Evolutionary conservation across 306 rosid genomes (phyloP), one percentile per base, ranked within the genome.

Genomic region (Begonia masoniana): DNA sequence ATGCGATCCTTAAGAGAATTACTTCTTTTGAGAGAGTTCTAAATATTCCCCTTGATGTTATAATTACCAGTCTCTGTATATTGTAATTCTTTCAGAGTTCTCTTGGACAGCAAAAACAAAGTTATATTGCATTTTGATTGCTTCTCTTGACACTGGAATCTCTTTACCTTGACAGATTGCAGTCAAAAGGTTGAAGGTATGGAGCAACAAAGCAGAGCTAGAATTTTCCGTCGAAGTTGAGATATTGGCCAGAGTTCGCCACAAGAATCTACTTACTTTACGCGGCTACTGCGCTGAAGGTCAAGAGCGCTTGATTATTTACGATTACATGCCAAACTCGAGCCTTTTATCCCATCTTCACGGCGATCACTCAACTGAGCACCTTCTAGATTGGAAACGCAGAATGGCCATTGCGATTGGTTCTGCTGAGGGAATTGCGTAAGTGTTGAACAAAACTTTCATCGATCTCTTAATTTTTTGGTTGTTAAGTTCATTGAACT

Each of bases 271-370:
- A 61, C 80, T 80, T n/a, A 80, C 61, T 65, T 71, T 76, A 41
- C 86, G 86, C 13, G 86, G 86, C 67, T 80, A 80, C 59, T 80
- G 86, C 59, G 82, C 82, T 31, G 86, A 80, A 71, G 86, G 86
- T 26, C 80, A 80, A 62, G 86, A 80, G 59, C 79, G 86, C 35
- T 59, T 80, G 51, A 76, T 76, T 31, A 73, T 76, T 10, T 80
- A 80, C 24, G 82, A 80, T 39, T 80, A 80, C 51, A 76, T 76
- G 86, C 79, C 79, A 4, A 80, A 80, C 50, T 62, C 76, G 68
- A 80, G 86, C 73, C 50, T 80, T 12, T 74, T 61, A 39, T 80
- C 86, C 42, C 86, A 80, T 67, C 86, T 80, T 68, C 86, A 76
- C 66, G 79, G 82, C 52, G 82, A 72, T 54, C 82, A 76, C 73